Evolutionary conservation across 2,329 filamentous ascomycete genomes (phyloP).

Genomic region (Falciphora oryzae): DNA sequence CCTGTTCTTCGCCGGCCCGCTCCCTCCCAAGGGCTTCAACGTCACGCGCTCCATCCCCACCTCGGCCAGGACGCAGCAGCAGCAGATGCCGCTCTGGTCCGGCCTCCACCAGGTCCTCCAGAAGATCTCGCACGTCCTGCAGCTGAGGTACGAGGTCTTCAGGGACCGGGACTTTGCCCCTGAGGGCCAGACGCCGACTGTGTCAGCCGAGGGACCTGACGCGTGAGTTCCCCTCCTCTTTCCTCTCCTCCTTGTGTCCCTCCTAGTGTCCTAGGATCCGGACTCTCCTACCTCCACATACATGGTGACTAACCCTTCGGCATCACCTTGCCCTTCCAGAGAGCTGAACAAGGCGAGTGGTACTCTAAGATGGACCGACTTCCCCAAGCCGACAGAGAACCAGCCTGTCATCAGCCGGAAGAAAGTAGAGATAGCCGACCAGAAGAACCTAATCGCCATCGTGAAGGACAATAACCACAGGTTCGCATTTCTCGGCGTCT

Average conservation of each 20-base stretch:
- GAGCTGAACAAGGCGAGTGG: conserved; percentile 37
- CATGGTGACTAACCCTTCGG: background rate
- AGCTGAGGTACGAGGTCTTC: conserved; percentile 48
- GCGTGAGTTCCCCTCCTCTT: background rate
- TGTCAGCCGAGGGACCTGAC: conserved; percentile 22
- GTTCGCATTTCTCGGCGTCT: conserved; percentile 28
- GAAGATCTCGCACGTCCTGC: conserved; percentile 52
- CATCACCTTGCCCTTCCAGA: background rate
- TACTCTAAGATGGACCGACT: conserved; percentile 52
- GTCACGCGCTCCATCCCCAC: conserved; percentile 26
- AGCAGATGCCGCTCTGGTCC: conserved; percentile 36
- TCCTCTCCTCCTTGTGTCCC: too few relatives aligned
- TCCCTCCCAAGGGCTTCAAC: conserved; percentile 36
- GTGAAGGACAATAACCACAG: conserved; percentile 47
- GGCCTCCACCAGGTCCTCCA: conserved; percentile 48
- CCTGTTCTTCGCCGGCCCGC: conserved; percentile 47
- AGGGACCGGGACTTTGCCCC: conserved; percentile 37
- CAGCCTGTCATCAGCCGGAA: conserved; percentile 47
- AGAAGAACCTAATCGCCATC: conserved; percentile 40
- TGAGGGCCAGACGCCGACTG: background rate
- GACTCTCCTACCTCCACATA: background rate
- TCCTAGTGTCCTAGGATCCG: background rate
- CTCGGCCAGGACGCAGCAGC: conserved; percentile 14
- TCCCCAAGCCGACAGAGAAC: conserved; percentile 50
- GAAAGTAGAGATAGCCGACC: conserved; percentile 50